Base-by-base conservation (phyloP, 352 stramenopile genomes). In the Saprolegnia diclina region DNA sequence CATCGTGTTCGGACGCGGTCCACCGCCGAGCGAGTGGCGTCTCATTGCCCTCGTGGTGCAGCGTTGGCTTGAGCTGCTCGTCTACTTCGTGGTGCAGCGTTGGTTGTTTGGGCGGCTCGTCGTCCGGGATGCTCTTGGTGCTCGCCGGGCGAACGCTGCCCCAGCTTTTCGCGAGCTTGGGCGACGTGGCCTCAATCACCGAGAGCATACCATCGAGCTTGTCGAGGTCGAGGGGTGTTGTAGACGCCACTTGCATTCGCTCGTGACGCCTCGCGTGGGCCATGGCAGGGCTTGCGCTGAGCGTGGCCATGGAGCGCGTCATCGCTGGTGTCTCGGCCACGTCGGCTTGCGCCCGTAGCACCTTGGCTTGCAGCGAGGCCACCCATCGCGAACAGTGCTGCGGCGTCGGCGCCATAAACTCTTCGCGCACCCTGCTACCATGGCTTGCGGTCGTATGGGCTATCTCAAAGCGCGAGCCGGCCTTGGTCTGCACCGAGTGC, bases 381-480 rank as follows among this genome's bases (percentile, higher is more conserved):
- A 92, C 78, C 74, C 81, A 91, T 59, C 85, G 74, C 62, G 82
- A 73, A 35, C 84, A 91, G 61, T 87, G 79, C 61, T 79, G 78
- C 5, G 80, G 73, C 1, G 84, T 89, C 32, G 82, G 76, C 32
- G 82, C 84, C 84, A 91, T 92, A 50, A 91, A 77, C 64, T 92
- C 77, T 67, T 89, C 77, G 67, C 69, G 77, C 35, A 14, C 22
- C 0, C 46, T 66, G 19, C 50, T 64, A 29, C 68, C 73, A 37
- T 19, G 11, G 35, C 11, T 65, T 10, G 35, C 65, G 37, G 65
- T 66, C 1, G 55, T 54, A 13, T 45, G n/a, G 26, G 78, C 74
- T 46, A 80, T 86, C 66, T 79, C 73, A 4, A 92, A 65, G 18
- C 83, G 73, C 26, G 80, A 90, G 0, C 82, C 75, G 5, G 82